Percentiles rank a stretch among this genome's conserved stretches.
These are phyloP conservation scores for Xylaria telfairii DNA, from an alignment of 495 filamentous ascomycete genomes.

Conservation along the genomic window DNA sequence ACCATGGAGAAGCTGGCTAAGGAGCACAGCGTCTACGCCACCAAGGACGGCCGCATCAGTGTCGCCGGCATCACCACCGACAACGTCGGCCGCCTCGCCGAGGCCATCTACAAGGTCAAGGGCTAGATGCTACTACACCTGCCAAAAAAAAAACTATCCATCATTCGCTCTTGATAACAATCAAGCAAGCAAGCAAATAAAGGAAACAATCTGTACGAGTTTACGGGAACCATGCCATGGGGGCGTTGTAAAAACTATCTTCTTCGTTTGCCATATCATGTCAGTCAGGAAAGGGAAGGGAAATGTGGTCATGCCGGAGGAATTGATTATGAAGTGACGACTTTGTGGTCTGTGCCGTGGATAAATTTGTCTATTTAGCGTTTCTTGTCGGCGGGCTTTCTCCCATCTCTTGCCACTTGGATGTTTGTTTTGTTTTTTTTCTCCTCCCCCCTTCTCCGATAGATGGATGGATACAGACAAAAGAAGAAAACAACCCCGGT, in stretches of 20 bases:
- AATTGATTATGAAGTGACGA: not conserved
- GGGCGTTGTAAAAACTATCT: not conserved
- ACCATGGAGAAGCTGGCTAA: slow-evolving; percentile 93
- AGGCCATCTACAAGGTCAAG: slow-evolving; percentile 94
- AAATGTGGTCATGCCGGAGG: not conserved
- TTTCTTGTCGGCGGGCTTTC: not conserved
- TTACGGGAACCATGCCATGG: slow-evolving; percentile 21
- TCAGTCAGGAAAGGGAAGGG: not conserved
- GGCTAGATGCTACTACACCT: slow-evolving; percentile 34
- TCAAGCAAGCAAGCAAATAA: not conserved
- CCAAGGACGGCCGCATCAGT: slow-evolving; percentile 95
- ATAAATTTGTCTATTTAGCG: not conserved
- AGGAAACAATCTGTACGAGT: slow-evolving; percentile 20
- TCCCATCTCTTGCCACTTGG: not conserved
- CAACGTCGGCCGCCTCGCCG: slow-evolving; percentile 92
- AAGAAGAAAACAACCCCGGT: slow-evolving; percentile 23
- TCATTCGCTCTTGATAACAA: not conserved
- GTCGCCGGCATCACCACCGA: slow-evolving; percentile 93
- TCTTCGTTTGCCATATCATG: not conserved
- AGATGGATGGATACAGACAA: slow-evolving; percentile 4
- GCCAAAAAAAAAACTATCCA: too few relatives aligned
- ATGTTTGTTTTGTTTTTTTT: slow-evolving; percentile 9
- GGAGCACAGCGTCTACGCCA: slow-evolving; percentile 98
- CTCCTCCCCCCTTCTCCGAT: slow-evolving; percentile 19
- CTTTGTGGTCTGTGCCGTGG: not conserved